These are phyloP conservation scores for Beauveria medogensis DNA, from an alignment of 2,329 filamentous ascomycete genomes.

Conservation along the genomic window DNA sequence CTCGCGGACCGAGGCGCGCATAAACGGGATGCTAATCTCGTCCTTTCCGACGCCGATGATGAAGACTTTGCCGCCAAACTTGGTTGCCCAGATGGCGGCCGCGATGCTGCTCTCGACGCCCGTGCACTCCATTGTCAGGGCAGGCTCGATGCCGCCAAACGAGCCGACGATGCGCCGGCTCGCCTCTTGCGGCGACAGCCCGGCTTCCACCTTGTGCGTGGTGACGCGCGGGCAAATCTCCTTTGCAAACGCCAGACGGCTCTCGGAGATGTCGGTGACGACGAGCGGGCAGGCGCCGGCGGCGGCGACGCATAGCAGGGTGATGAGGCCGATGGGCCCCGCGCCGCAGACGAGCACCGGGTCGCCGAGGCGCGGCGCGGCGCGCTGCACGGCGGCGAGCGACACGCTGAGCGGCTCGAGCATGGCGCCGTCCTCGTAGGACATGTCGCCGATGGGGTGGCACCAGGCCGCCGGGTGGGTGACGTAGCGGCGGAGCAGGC, in stretches of 20 bases:
- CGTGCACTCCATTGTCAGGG: slow-evolving; percentile 83
- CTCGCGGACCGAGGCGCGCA: slow-evolving; percentile 83
- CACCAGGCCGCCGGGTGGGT: slow-evolving; percentile 94
- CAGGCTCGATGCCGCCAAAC: slow-evolving; percentile 73
- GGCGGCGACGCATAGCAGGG: slow-evolving; percentile 73
- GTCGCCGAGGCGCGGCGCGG: slow-evolving; percentile 74
- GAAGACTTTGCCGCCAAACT: slow-evolving; percentile 95
- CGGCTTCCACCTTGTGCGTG: slow-evolving; percentile 66
- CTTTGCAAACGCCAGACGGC: slow-evolving; percentile 76
- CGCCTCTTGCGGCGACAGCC: slow-evolving; percentile 56
- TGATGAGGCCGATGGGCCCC: slow-evolving; percentile 87
- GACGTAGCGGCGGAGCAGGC: slow-evolving; percentile 83
- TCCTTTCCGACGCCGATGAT: slow-evolving; percentile 93
- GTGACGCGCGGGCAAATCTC: slow-evolving; percentile 69
- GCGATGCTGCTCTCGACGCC: slow-evolving; percentile 86
- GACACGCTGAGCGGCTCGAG: slow-evolving; percentile 87
- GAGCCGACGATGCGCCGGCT: slow-evolving; percentile 57
- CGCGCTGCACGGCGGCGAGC: slow-evolving; percentile 78
- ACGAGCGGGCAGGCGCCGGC: slow-evolving; percentile 86
- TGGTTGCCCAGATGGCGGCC: slow-evolving; percentile 78
- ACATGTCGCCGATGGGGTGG: slow-evolving; percentile 91
- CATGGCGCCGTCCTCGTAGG: slow-evolving; percentile 82
- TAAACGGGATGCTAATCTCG: slow-evolving; percentile 93
- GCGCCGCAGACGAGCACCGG: slow-evolving; percentile 85
- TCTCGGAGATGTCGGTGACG: slow-evolving; percentile 90